Evolutionary conservation across 306 rosid genomes (phyloP).

Genomic region (Medicago arabica): DNA sequence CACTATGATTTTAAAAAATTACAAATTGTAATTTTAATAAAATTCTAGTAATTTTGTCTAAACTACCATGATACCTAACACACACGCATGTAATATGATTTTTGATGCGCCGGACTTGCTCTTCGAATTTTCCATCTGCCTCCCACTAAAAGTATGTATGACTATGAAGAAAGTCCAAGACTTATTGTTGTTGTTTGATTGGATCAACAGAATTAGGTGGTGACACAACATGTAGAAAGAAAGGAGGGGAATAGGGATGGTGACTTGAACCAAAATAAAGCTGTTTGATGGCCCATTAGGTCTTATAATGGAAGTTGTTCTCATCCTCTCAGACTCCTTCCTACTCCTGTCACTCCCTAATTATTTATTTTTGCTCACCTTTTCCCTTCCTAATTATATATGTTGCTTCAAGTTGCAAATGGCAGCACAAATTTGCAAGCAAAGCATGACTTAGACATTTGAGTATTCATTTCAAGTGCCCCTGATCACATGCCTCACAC

Average conservation of each 20-base stretch:
- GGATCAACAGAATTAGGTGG: conserved; percentile 33
- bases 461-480: conserved; percentile 44
- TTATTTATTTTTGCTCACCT: conserved; percentile 48
- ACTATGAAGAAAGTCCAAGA: too few species aligned
- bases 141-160: too few species aligned
- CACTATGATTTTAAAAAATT: too few species aligned
- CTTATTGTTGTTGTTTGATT: neutral
- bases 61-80: too few species aligned
- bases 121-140: too few species aligned
- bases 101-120: too few species aligned
- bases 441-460: conserved; percentile 55
- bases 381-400: conserved; percentile 44
- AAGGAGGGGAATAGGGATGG: conserved; percentile 40
- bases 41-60: too few species aligned
- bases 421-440: conserved; percentile 52
- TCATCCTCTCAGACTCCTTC: conserved; percentile 57
- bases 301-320: conserved; percentile 63
- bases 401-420: conserved; percentile 58
- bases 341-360: conserved; percentile 38
- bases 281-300: conserved; percentile 48
- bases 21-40: too few species aligned
- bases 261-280: conserved; percentile 36
- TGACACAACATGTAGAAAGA: conserved; percentile 35
- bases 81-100: too few species aligned
- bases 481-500: conserved; percentile 12